A percentile compares a stretch with the other conserved stretches of the same genome.
These are phyloP conservation scores for Podochytrium sp. DNA, from an alignment of 192 early-diverging fungal species.

Conservation along the genomic window DNA sequence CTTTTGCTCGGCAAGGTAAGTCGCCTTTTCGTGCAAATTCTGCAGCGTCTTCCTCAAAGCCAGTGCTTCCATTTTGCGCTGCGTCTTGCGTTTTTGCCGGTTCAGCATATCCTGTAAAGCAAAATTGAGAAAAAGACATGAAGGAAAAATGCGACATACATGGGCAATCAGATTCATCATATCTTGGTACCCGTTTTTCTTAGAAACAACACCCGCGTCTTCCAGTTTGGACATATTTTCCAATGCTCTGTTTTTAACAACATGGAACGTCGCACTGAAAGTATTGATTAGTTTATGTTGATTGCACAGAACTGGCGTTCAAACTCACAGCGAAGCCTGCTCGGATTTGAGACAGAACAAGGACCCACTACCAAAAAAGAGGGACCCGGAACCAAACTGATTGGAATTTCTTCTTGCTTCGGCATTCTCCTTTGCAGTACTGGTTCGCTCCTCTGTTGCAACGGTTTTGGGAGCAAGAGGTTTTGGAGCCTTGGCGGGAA, in stretches of 20 bases:
- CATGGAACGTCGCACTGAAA: slow-evolving; percentile 69
- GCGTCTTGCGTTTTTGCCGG: slow-evolving; percentile 82
- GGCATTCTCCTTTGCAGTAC: background rate
- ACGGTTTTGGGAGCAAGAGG: background rate
- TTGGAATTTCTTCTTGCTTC: background rate
- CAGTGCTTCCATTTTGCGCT: slow-evolving; percentile 73
- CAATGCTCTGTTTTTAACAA: slow-evolving; percentile 80
- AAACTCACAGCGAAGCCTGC: background rate
- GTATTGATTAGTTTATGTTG: background rate
- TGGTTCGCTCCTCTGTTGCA: too few relatives aligned
- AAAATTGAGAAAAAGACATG: background rate
- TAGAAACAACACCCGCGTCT: slow-evolving; percentile 67
- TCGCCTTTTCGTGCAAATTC: slow-evolving; percentile 83
- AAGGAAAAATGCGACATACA: slow-evolving; percentile 13
- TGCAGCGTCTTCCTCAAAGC: slow-evolving; percentile 78
- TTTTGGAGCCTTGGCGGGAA: background rate
- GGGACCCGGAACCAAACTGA: slow-evolving; percentile 3
- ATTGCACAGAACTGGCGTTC: background rate
- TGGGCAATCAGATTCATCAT: slow-evolving; percentile 91
- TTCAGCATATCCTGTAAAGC: slow-evolving; percentile 79
- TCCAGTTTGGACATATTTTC: slow-evolving; percentile 85
- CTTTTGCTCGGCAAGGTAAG: slow-evolving; percentile 85
- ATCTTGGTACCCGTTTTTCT: slow-evolving; percentile 85
- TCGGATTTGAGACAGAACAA: slow-evolving; percentile 17
- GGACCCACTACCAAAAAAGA: slow-evolving; percentile 26